Conservation (phyloP, 352 stramenopile species). For the Phytophthora nicotianae region DNA sequence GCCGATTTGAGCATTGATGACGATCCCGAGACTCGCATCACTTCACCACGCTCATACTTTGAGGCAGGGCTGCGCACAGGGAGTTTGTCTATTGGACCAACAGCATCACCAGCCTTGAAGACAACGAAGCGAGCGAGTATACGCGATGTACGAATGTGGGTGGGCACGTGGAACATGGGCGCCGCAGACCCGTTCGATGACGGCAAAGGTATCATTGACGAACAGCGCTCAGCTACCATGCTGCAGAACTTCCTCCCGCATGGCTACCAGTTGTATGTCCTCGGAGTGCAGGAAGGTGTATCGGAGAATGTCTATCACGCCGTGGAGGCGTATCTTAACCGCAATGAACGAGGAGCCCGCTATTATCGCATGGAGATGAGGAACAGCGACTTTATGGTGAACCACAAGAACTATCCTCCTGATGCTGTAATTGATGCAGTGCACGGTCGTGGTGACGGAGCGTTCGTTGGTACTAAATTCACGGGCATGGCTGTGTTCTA, state of each 20-base stretch:
- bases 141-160: constrained; percentile 77
- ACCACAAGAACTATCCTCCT: constrained; percentile 67
- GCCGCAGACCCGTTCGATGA: constrained; percentile 82
- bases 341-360: constrained; percentile 54
- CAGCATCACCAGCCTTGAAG: constrained; percentile 19
- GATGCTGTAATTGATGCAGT: constrained; percentile 83
- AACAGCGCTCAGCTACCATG: constrained; percentile 70
- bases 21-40: constrained; percentile 38
- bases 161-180: constrained; percentile 89
- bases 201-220: constrained; percentile 73
- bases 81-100: constrained; percentile 42
- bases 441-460: constrained; percentile 76
- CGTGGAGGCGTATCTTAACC: constrained; percentile 77
- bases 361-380: constrained; percentile 82
- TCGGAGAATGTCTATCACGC: constrained; percentile 87
- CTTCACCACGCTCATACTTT: constrained; percentile 71
- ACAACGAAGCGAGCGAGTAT: constrained; percentile 42
- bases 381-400: constrained; percentile 71
- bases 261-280: constrained; percentile 87
- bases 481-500: constrained; percentile 86
- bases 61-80: constrained; percentile 54
- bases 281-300: constrained; percentile 86
- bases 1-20: constrained; percentile 41
- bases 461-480: constrained; percentile 87
- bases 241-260: constrained; percentile 79